phyloP scores from a whole-genome alignment of 1,284 basidiomycete genomes.

The Malassezia nana region DNA sequence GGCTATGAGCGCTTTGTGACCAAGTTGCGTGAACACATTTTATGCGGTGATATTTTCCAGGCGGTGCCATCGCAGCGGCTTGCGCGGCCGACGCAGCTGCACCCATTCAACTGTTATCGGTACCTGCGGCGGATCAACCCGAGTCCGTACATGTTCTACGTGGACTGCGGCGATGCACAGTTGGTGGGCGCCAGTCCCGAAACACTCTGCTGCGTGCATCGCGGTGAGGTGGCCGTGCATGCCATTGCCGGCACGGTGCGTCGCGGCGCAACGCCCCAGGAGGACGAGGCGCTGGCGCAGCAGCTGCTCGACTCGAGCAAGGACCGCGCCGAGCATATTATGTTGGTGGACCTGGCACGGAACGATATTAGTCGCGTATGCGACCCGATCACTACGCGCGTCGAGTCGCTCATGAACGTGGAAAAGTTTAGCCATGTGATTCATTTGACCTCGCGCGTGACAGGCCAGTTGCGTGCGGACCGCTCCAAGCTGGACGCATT shows the following conservation, averaged over 20 bases:
- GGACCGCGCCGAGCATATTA: slow-evolving; percentile 95
- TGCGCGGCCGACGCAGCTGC: slow-evolving; percentile 69
- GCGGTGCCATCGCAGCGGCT: slow-evolving; percentile 92
- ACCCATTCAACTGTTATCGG: slow-evolving; percentile 95
- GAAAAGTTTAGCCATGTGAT: slow-evolving; percentile 98
- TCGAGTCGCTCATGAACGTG: slow-evolving; percentile 85
- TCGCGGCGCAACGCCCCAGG: slow-evolving; percentile 69
- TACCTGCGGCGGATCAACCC: slow-evolving; percentile 89
- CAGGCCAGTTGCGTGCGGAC: slow-evolving; percentile 71
- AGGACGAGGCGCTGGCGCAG: slow-evolving; percentile 71
- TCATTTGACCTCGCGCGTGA: slow-evolving; percentile 90
- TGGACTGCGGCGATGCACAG: slow-evolving; percentile 75
- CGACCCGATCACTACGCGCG: slow-evolving; percentile 84
- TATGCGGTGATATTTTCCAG: slow-evolving; percentile 96
- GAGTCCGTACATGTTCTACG: slow-evolving; percentile 97
- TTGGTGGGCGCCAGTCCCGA: slow-evolving; percentile 95
- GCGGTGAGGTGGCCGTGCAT: slow-evolving; percentile 81
- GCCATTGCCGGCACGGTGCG: slow-evolving; percentile 93
- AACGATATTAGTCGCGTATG: slow-evolving; percentile 98
- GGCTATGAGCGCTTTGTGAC: slow-evolving; percentile 92
- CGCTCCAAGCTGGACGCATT: slow-evolving; percentile 91
- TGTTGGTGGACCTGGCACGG: slow-evolving; percentile 96
- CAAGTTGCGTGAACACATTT: slow-evolving; percentile 80
- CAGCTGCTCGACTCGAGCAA: slow-evolving; percentile 75
- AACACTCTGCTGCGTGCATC: slow-evolving; percentile 87